These are phyloP conservation scores for Hyphopichia buzzinii DNA, from an alignment of 1,139 yeast species.

Conservation along the genomic window DNA sequence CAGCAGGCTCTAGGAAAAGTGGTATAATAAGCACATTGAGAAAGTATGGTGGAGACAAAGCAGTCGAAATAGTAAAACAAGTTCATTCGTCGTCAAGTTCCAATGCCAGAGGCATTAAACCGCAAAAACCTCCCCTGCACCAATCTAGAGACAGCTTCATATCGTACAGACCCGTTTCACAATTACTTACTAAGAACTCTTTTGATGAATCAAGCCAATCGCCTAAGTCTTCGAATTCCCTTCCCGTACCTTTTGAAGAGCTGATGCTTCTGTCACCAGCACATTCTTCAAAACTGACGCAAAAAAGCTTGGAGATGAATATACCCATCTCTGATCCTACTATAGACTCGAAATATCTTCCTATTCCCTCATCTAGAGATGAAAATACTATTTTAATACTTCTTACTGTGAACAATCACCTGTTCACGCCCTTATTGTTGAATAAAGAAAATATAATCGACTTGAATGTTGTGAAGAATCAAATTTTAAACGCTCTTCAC, in stretches of 20 bases:
- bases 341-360: constrained; percentile 30
- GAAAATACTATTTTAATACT: constrained; percentile 29
- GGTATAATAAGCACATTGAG: constrained; percentile 43
- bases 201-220: constrained; percentile 4
- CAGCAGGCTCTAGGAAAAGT: constrained; percentile 22
- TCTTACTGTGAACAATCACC: constrained; percentile 57
- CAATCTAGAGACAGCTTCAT: neutral
- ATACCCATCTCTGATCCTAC: neutral
- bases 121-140: neutral
- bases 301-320: neutral
- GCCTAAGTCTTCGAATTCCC: constrained; percentile 1
- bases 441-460: constrained; percentile 10
- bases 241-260: neutral
- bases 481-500: constrained; percentile 41
- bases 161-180: constrained; percentile 2
- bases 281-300: constrained; percentile 2
- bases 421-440: constrained; percentile 48
- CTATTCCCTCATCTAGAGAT: constrained; percentile 13
- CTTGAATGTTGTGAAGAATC: constrained; percentile 27
- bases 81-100: constrained; percentile 15
- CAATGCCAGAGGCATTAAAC: constrained; percentile 1
- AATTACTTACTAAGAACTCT: constrained; percentile 1
- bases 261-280: constrained; percentile 1
- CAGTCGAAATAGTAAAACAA: constrained; percentile 35
- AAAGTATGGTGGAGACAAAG: constrained; percentile 43